phyloP scores from a whole-genome alignment of 345 rosid genomes.

The Citrus inodora region DNA sequence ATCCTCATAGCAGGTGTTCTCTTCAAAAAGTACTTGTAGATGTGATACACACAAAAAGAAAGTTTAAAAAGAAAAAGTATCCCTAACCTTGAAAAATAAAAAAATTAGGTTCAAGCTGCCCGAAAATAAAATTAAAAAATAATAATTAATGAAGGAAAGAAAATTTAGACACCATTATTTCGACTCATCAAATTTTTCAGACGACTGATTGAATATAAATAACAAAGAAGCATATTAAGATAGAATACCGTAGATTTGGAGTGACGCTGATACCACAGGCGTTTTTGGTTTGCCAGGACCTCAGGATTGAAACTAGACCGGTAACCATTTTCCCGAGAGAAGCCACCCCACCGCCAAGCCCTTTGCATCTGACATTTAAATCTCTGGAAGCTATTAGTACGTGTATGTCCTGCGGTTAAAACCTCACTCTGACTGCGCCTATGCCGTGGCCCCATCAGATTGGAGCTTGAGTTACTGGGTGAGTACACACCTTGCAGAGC shows the following conservation, averaged over 20 bases:
- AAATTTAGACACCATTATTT: neutral
- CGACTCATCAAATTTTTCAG: neutral
- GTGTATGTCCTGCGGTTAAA: constrained; percentile 11
- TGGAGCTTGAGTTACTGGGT: constrained; percentile 7
- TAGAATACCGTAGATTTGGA: constrained; percentile 66
- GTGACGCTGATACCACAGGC: constrained; percentile 96
- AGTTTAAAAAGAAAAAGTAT: neutral
- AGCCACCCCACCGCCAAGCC: constrained; percentile 83
- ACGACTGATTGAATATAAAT: neutral
- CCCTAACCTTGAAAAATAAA: neutral
- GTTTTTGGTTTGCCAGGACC: constrained; percentile 90
- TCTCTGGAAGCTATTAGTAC: constrained; percentile 51
- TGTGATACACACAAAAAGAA: neutral
- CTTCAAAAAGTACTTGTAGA: neutral
- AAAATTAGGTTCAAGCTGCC: neutral
- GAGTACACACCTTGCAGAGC: constrained; percentile 30
- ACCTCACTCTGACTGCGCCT: constrained; percentile 68
- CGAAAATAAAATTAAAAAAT: neutral
- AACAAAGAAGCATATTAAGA: constrained; percentile 4
- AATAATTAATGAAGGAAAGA: neutral
- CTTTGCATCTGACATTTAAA: constrained; percentile 75
- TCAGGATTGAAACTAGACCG: constrained; percentile 77
- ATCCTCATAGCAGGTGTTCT: neutral
- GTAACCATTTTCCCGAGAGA: constrained; percentile 39
- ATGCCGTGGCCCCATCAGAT: constrained; percentile 23